Base-by-base conservation (phyloP, 352 stramenopile genomes). In the Globisporangium emineosum region DNA sequence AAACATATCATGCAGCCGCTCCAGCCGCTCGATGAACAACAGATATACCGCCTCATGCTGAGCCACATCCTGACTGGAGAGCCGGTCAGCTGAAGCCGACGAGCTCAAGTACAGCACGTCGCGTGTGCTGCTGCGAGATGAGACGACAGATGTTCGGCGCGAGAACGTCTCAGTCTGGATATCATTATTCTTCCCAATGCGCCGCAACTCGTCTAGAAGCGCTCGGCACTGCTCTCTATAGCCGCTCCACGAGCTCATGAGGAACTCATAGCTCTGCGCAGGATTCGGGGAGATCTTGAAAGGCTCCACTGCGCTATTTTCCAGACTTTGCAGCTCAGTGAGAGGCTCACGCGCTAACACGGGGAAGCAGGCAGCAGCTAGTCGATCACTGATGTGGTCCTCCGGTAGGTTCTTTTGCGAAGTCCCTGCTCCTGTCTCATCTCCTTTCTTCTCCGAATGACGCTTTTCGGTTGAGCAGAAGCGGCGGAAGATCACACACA, bases 51-150 rank as follows among this genome's bases (percentile, higher is more conserved):
- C 75, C n/a, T 90, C 79, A 12, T 88, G 71, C 57, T 91, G 81
- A 3, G 71, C 73, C n/a, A 89, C 83, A 43, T 91, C 78, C 57
- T 91, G 82, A 40, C 78, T 91, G 1, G 78, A 89, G 2, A 91
- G 57, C 2, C 23, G 71, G 32, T 74, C 67, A 2, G 67, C 45
- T 0, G 79, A 78, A 1, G 60, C 71, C 4, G 78, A 85, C 1
- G 82, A 82, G 56, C 80, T 89, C 57, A 89, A 21, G 37, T 91
- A 84, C 47, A 86, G 60, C 21, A 84, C 68, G 2, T 81, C 66
- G 12, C 58, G 64, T 37, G 73, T 67, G 29, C 64, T 25, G 4
- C 51, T 42, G 27, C 57, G 62, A 19, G 57, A 43, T 19, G 47
- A 58, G 17, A 61, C 30, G 19, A 57, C 52, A 13, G 62, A 52